phyloP scores from a whole-genome alignment of 352 stramenopile genomes.

The Albugo laibachii region DNA sequence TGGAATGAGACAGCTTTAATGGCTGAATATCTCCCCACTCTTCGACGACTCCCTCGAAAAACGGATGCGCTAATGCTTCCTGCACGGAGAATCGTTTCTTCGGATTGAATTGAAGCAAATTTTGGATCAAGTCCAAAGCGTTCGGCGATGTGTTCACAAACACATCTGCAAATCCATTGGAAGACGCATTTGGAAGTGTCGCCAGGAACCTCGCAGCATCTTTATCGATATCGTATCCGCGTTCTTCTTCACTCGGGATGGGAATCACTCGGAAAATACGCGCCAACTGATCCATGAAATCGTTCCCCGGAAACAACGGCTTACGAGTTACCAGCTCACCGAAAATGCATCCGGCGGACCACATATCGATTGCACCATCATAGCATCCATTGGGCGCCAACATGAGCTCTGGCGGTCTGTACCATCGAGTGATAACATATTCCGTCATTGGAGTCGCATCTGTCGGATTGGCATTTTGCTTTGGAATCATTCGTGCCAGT shows the following conservation, averaged over 20 bases:
- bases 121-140: constrained; percentile 62
- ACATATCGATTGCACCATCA: constrained; percentile 73
- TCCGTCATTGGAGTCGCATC: constrained; percentile 63
- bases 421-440: constrained; percentile 85
- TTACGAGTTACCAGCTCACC: constrained; percentile 75
- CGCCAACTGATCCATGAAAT: constrained; percentile 76
- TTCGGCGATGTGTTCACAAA: constrained; percentile 22
- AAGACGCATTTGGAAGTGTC: constrained; percentile 26
- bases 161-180: constrained; percentile 34
- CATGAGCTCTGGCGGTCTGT: constrained; percentile 85
- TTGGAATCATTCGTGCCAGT: constrained; percentile 72
- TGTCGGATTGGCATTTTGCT: constrained; percentile 10
- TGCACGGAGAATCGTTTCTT: constrained; percentile 78
- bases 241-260: constrained; percentile 34
- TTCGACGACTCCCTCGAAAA: constrained; percentile 79
- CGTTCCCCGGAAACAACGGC: constrained; percentile 51
- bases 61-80: constrained; percentile 73
- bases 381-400: constrained; percentile 80
- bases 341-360: constrained; percentile 83
- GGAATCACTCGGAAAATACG: constrained; percentile 58
- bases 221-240: constrained; percentile 61
- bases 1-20: constrained; percentile 41
- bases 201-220: constrained; percentile 72
- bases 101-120: constrained; percentile 83
- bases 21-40: constrained; percentile 57